Percentiles rank a stretch among this genome's conserved stretches.
These are phyloP conservation scores for Blepharisma stoltei DNA, from an alignment of 73 alveolate species.

Conservation along the genomic window DNA sequence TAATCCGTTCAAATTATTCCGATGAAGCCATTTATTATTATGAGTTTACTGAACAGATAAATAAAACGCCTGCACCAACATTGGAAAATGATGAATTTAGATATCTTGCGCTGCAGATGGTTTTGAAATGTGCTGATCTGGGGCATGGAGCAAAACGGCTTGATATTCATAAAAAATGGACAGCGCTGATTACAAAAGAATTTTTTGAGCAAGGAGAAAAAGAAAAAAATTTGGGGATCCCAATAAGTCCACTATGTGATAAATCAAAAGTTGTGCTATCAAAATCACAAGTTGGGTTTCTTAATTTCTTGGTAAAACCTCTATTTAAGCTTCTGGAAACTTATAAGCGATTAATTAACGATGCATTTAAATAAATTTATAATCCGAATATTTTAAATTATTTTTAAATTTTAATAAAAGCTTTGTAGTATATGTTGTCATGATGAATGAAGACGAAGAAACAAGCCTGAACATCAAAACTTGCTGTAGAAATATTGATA, in stretches of 20 bases:
- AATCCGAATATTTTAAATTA: too few species aligned
- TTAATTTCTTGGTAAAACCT: slow-evolving; percentile 36
- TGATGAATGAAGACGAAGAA: too few species aligned
- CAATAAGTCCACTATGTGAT: slow-evolving; percentile 49
- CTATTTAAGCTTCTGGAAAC: slow-evolving; percentile 16
- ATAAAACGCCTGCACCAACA: neutral
- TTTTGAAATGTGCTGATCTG: slow-evolving; percentile 38
- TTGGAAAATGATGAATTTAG: slow-evolving; percentile 7
- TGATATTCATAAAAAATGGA: slow-evolving; percentile 47
- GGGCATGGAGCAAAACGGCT: slow-evolving; percentile 43
- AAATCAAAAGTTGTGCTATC: slow-evolving; percentile 28
- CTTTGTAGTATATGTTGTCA: too few species aligned
- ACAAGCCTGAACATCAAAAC: too few species aligned
- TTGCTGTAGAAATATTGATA: too few species aligned
- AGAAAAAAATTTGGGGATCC: slow-evolving; percentile 34
- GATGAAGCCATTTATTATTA: too few species aligned
- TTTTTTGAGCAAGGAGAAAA: slow-evolving; percentile 48
- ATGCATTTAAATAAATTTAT: too few species aligned
- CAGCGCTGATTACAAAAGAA: slow-evolving; percentile 40
- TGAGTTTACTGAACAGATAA: neutral
- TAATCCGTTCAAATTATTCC: too few species aligned
- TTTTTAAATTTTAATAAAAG: too few species aligned
- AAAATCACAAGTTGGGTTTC: slow-evolving; percentile 41
- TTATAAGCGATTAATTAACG: too few species aligned
- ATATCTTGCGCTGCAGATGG: neutral